These are phyloP conservation scores for Albugo laibachii DNA, from an alignment of 352 stramenopile species.

Conservation along the genomic window DNA sequence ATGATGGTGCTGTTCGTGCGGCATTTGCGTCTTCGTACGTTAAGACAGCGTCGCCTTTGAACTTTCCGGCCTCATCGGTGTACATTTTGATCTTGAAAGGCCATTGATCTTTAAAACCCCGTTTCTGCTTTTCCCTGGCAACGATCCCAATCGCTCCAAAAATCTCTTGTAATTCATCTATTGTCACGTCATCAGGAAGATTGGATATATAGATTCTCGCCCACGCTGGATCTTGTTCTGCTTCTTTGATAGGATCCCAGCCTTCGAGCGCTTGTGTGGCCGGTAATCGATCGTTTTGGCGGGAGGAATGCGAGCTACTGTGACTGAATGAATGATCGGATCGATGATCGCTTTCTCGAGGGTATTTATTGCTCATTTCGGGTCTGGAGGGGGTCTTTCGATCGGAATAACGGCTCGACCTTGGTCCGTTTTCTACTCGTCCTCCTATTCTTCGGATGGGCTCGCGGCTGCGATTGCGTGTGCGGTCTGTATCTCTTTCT, in stretches of 20 bases:
- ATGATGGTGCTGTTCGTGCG: slow-evolving; percentile 50
- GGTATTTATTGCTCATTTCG: slow-evolving; percentile 9
- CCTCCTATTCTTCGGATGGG: slow-evolving; percentile 1
- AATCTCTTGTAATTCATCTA: slow-evolving; percentile 66
- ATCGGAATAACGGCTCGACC: background rate
- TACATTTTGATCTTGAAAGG: slow-evolving; percentile 84
- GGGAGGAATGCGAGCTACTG: background rate
- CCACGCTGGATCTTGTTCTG: slow-evolving; percentile 60
- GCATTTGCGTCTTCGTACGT: slow-evolving; percentile 76
- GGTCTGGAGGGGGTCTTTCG: slow-evolving; percentile 11
- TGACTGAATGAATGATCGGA: background rate
- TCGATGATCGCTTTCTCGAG: slow-evolving; percentile 1
- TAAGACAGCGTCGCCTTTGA: slow-evolving; percentile 70
- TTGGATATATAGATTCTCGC: slow-evolving; percentile 78
- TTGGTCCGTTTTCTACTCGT: background rate
- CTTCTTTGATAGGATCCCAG: slow-evolving; percentile 60
- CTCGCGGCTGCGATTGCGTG: slow-evolving; percentile 4
- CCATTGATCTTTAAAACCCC: slow-evolving; percentile 77
- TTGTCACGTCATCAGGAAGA: slow-evolving; percentile 48
- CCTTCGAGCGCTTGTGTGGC: slow-evolving; percentile 19
- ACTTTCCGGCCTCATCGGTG: slow-evolving; percentile 36
- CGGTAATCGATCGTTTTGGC: slow-evolving; percentile 7
- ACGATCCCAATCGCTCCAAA: slow-evolving; percentile 71
- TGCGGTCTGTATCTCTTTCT: slow-evolving; percentile 3
- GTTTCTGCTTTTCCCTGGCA: slow-evolving; percentile 70